Evolutionary conservation across 441 rosid species (phyloP).

Genomic region (Gossypium schwendimanii): DNA sequence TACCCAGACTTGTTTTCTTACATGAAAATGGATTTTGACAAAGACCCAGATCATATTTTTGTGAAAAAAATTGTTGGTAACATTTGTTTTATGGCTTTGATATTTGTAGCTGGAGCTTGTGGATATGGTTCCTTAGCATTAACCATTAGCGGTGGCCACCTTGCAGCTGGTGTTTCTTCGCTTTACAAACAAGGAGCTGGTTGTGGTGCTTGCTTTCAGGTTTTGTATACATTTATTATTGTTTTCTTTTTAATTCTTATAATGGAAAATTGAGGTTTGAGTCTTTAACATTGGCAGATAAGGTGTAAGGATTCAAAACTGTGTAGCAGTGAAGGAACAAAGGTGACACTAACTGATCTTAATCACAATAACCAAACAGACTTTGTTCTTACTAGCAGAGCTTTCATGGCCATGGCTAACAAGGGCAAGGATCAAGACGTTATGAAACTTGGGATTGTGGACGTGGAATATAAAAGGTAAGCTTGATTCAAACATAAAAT

Average conservation of each 20-base stretch:
- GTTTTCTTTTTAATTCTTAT: neutral
- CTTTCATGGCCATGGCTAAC: conserved; percentile 72
- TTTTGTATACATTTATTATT: neutral
- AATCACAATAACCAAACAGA: conserved; percentile 57
- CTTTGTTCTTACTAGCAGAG: conserved; percentile 70
- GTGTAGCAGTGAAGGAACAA: conserved; percentile 58
- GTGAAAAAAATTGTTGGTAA: conserved; percentile 22
- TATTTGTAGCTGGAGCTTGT: conserved; percentile 74
- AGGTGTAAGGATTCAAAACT: conserved; percentile 56
- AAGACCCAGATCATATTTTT: conserved; percentile 19
- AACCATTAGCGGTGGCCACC: conserved; percentile 45
- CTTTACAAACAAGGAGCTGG: conserved; percentile 75
- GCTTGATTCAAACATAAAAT: neutral
- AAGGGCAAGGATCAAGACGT: conserved; percentile 37
- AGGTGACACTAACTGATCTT: conserved; percentile 57
- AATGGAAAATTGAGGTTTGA: neutral
- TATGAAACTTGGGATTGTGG: conserved; percentile 53
- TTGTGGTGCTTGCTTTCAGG: conserved; percentile 89
- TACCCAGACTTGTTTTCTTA: conserved; percentile 12
- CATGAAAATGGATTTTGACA: neutral
- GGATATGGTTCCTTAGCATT: conserved; percentile 68
- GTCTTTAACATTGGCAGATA: conserved; percentile 32
- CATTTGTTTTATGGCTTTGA: conserved; percentile 8
- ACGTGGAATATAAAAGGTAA: conserved; percentile 65
- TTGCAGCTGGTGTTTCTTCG: conserved; percentile 64